Conservation (phyloP, 129 eudicot genomes). For the Daucus carota region DH1_v3.0 NC_030388.2:19011501-19012000, state of each 20-base stretch:
- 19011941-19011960: background rate
- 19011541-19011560: too few relatives aligned
- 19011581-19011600: too few relatives aligned
- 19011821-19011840: constrained; percentile 2
- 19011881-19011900: background rate
- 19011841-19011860: background rate
- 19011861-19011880: background rate
- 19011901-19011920: background rate
- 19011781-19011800: background rate
- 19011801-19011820: background rate
- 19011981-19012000: background rate
- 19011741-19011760: background rate
- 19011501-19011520: too few relatives aligned
- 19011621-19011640: too few relatives aligned
- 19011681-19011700: too few relatives aligned
- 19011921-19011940: background rate
- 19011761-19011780: background rate
- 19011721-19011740: too few relatives aligned
- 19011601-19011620: too few relatives aligned
- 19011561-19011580: too few relatives aligned
- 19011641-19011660: too few relatives aligned
- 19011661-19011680: too few relatives aligned
- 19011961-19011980: background rate
- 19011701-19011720: too few relatives aligned
- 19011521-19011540: too few relatives aligned